phyloP scores from a whole-genome alignment of 192 early-diverging fungal species.

The Backusella mclennaniae region DNA sequence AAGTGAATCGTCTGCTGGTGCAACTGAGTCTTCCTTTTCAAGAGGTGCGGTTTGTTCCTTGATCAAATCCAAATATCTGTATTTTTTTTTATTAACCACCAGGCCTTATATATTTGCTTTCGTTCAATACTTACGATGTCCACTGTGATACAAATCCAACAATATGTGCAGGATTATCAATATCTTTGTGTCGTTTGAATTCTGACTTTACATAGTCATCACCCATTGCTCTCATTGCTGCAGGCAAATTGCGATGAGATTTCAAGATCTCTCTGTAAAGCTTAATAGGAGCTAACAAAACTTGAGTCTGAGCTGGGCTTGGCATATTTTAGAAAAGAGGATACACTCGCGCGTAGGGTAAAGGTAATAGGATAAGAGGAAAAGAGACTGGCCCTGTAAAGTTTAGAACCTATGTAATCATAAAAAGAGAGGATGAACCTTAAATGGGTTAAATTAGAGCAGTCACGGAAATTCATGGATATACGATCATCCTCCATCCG shows the following conservation, averaged over 20 bases:
- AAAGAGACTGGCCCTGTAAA: background rate
- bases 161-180: slow-evolving; percentile 56
- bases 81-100: background rate
- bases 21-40: slow-evolving; percentile 8
- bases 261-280: slow-evolving; percentile 57
- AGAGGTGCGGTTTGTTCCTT: slow-evolving; percentile 21
- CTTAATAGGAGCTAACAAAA: slow-evolving; percentile 47
- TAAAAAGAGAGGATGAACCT: background rate
- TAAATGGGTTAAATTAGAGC: background rate
- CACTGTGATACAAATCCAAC: slow-evolving; percentile 58
- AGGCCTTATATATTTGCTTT: background rate
- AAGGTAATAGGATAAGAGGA: background rate
- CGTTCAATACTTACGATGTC: slow-evolving; percentile 39
- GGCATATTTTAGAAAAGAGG: background rate
- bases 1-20: slow-evolving; percentile 12
- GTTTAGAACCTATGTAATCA: background rate
- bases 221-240: slow-evolving; percentile 50
- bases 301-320: slow-evolving; percentile 17
- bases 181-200: slow-evolving; percentile 52
- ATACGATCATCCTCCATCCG: too few relatives aligned
- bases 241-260: slow-evolving; percentile 46
- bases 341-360: background rate
- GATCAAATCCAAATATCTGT: slow-evolving; percentile 27
- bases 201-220: slow-evolving; percentile 63
- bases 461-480: background rate